These are phyloP conservation scores for Ochromonas danica DNA, from an alignment of 108 stramenopile species.

Conservation along the genomic window DNA sequence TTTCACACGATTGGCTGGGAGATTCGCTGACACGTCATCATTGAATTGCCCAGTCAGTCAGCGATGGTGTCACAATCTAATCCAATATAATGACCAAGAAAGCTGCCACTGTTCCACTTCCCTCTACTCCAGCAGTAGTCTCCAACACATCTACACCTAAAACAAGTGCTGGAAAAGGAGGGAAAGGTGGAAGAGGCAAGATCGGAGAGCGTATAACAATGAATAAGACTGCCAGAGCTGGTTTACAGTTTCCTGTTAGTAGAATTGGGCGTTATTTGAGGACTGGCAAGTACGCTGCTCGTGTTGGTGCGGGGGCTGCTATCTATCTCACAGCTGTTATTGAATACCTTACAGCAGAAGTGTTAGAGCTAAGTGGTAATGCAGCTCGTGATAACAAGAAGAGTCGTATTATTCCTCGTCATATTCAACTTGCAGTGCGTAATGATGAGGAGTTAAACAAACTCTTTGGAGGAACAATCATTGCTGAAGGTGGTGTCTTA, in stretches of 20 bases:
- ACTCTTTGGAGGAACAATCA: conserved; percentile 84
- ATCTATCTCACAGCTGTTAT: conserved; percentile 92
- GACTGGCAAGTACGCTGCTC: conserved; percentile 85
- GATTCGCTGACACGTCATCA: no score
- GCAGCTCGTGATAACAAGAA: conserved; percentile 96
- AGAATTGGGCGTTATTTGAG: conserved; percentile 89
- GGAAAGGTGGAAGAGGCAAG: conserved; percentile 84
- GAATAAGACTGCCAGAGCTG: conserved; percentile 81
- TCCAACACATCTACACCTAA: no score
- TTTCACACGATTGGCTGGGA: no score
- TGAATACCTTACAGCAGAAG: conserved; percentile 89
- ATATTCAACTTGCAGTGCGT: conserved; percentile 88
- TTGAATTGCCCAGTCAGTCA: no score
- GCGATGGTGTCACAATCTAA: no score
- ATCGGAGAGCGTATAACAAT: conserved; percentile 41
- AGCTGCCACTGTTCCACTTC: no score
- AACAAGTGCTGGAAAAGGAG: conserved; percentile 12
- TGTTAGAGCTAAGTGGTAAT: conserved; percentile 89
- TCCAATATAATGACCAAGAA: no score
- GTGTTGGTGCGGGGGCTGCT: conserved; percentile 88
- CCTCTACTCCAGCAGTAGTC: no score
- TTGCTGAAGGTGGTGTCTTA: conserved; percentile 90
- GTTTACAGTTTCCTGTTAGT: conserved; percentile 93
- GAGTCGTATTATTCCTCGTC: conserved; percentile 84
- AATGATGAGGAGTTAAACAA: conserved; percentile 93